Conservation (phyloP, 2,329 filamentous ascomycete genomes). For the Graphilbum sp. region DNA sequence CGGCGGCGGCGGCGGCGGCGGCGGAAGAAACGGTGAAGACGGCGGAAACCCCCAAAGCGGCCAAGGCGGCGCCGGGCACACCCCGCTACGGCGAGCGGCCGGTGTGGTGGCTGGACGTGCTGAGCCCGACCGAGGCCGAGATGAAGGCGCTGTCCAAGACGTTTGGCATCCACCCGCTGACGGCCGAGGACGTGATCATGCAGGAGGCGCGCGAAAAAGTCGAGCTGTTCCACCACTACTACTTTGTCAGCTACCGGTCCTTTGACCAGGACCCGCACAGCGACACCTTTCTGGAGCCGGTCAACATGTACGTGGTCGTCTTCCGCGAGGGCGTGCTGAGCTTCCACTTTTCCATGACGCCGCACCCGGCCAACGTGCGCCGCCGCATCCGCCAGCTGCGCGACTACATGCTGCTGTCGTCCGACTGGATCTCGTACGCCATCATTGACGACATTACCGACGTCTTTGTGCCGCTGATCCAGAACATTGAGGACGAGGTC, state of each 20-base stretch:
- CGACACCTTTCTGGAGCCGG: constrained; percentile 81
- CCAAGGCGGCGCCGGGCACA: too few relatives aligned
- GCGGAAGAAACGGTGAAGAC: too few relatives aligned
- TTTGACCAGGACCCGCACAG: constrained; percentile 90
- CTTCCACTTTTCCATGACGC: constrained; percentile 94
- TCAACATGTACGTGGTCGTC: constrained; percentile 95
- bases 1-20: too few relatives aligned
- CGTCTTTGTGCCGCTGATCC: constrained; percentile 82
- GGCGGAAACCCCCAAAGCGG: not conserved
- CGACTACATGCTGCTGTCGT: constrained; percentile 82
- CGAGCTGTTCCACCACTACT: constrained; percentile 92
- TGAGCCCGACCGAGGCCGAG: constrained; percentile 80
- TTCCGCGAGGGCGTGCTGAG: constrained; percentile 91
- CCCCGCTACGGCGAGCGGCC: constrained; percentile 60
- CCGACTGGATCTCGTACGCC: constrained; percentile 97
- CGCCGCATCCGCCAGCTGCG: constrained; percentile 82
- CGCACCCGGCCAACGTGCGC: constrained; percentile 90
- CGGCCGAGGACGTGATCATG: constrained; percentile 91
- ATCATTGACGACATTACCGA: constrained; percentile 98
- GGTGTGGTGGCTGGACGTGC: constrained; percentile 91
- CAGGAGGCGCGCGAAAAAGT: constrained; percentile 97
- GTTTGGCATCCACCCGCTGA: constrained; percentile 91
- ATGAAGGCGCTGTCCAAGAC: constrained; percentile 89
- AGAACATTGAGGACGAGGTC: constrained; percentile 87
- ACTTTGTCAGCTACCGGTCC: constrained; percentile 95